Evolutionary conservation across 2,329 filamentous ascomycete genomes (phyloP), one percentile per base, ranked within the genome.

Genomic region (Ambrosiella cleistominuta): DNA sequence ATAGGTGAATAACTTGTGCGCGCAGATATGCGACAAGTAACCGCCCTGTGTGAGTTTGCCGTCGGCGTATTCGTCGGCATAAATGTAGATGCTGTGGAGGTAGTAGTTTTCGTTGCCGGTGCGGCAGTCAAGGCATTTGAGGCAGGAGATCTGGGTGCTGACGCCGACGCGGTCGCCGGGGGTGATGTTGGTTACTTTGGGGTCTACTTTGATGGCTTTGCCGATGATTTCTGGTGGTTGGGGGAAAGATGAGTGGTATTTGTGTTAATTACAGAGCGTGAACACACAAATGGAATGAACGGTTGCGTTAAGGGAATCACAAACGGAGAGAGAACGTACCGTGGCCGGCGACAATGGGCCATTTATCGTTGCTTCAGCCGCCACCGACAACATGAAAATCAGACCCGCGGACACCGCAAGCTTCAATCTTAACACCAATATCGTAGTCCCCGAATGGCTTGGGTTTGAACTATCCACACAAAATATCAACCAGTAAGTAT

Each of bases 361-460:
- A 78, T 60, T 74, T 69, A 56, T 79, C 75, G 39, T 72, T 70
- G 60, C 77, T 79, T 80, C 80, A 85, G 61, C 80, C 80, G 62
- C 80, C 79, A 63, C 68, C 79, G 65, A 85, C 74, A 53, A 80
- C 84, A 69, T 85, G 82, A 36, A 85, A 71, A 66, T 86, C 82
- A 63, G 77, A 82, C 61, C 81, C 78, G 66, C 83, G 86, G 50
- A 86, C 74, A 65, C 85, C 84, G 66, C 85, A 88, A 64, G 79
- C 81, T 64, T 87, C 80, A 66, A 93, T 85, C 72, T 88, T 85
- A 69, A 94, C 79, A 66, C 93, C 86, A 64, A 93, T 80, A 67
- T 93, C 86, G 70, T 85, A 78, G 66, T 88, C 85, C 62, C 83
- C 66, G 89, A 91, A 15, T 82, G 83, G 85, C 74, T 95, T 94